These are phyloP conservation scores for Botrytis pseudocinerea DNA, from an alignment of 2,329 filamentous ascomycete species.

Conservation along the genomic window DNA sequence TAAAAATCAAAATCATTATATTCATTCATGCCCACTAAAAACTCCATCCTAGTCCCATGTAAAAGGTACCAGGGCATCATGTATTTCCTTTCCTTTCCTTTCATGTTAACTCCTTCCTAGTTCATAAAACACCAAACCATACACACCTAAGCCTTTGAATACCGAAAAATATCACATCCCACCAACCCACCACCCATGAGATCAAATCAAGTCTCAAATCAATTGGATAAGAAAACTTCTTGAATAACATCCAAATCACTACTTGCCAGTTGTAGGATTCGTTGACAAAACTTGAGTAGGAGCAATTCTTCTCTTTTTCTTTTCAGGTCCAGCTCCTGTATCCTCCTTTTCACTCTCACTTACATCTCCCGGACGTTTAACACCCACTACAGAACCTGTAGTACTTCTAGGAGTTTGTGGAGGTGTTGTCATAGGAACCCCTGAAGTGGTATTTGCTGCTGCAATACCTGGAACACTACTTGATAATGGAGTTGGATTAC, in stretches of 20 bases:
- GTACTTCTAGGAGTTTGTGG: conserved; percentile 79
- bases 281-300: conserved; percentile 49
- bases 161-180: background rate
- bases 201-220: background rate
- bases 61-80: background rate
- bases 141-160: background rate
- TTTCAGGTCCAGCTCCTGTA: conserved; percentile 46
- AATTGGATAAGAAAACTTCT: background rate
- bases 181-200: background rate
- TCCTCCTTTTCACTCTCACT: conserved; percentile 52
- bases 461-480: conserved; percentile 76
- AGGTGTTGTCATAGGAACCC: conserved; percentile 76
- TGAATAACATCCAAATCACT: background rate
- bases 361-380: conserved; percentile 58
- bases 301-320: conserved; percentile 69
- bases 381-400: conserved; percentile 54
- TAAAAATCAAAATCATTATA: background rate
- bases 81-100: background rate
- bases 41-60: background rate
- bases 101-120: background rate
- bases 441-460: conserved; percentile 57
- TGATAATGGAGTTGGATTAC: conserved; percentile 76
- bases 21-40: background rate
- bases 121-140: background rate
- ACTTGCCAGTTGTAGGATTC: background rate